Conservation (phyloP, 305 asterid species). For the Fraxinus platypoda region DNA sequence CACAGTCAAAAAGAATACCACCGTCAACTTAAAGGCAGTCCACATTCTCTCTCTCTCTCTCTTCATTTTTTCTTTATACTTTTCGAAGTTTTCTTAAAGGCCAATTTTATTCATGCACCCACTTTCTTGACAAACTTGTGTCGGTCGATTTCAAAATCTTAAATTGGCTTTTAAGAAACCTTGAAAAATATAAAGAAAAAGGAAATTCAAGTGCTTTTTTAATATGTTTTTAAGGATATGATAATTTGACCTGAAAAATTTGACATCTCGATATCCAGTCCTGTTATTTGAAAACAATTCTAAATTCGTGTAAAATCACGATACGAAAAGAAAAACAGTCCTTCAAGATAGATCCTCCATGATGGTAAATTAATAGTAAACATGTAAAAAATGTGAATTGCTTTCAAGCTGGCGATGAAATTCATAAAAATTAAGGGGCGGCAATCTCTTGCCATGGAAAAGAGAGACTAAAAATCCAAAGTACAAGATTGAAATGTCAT, state of each 20-base stretch:
- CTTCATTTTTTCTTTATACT: not conserved
- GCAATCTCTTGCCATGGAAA: not conserved
- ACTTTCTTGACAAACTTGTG: slow-evolving; percentile 27
- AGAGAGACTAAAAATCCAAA: not conserved
- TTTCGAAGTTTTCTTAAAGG: slow-evolving; percentile 28
- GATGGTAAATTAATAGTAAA: not conserved
- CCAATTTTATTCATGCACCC: slow-evolving; percentile 32
- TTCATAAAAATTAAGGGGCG: not conserved
- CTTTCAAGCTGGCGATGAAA: not conserved
- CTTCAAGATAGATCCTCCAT: not conserved
- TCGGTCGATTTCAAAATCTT: slow-evolving; percentile 31
- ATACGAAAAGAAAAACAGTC: not conserved
- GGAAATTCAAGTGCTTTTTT: not conserved
- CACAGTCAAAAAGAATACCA: not conserved
- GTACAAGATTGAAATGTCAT: not conserved
- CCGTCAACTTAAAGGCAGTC: not conserved
- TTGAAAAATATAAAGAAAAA: not conserved
- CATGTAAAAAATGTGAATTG: not conserved
- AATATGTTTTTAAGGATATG: not conserved
- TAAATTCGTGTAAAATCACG: too few species aligned
- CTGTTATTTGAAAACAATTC: not conserved
- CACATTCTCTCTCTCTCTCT: not conserved
- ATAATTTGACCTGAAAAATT: too few species aligned
- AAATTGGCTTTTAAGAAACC: not conserved
- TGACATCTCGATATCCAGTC: not conserved